phyloP scores from a whole-genome alignment of 768 basidiomycete genomes.

The Dentipellis fragilis region DNA sequence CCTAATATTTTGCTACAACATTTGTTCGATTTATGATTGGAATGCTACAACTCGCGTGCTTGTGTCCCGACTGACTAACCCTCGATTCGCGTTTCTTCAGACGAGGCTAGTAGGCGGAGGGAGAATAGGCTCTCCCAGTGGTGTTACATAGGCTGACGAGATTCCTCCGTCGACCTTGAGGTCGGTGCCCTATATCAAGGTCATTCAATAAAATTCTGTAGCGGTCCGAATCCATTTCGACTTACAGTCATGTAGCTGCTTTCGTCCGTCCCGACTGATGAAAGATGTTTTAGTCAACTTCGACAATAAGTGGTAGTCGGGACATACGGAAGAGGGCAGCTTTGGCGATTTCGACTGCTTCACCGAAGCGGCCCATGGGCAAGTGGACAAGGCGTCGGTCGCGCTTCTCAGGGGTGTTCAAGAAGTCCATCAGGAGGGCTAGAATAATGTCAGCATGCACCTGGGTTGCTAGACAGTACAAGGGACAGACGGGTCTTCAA shows the following conservation, averaged over 20 bases:
- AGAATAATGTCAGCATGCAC: slow-evolving; percentile 2
- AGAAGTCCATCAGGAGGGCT: slow-evolving; percentile 98
- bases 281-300: background rate
- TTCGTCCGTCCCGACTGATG: slow-evolving; percentile 81
- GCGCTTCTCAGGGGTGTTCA: slow-evolving; percentile 92
- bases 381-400: slow-evolving; percentile 84
- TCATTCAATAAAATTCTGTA: slow-evolving; percentile 1
- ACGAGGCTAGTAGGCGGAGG: slow-evolving; percentile 63
- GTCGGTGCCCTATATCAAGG: slow-evolving; percentile 58
- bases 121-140: slow-evolving; percentile 65
- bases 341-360: slow-evolving; percentile 90
- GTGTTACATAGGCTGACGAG: slow-evolving; percentile 86
- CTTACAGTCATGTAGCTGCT: slow-evolving; percentile 91
- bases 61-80: background rate
- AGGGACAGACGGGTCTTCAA: slow-evolving; percentile 76
- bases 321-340: slow-evolving; percentile 86
- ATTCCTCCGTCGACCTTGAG: slow-evolving; percentile 96
- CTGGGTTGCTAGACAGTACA: background rate
- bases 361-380: slow-evolving; percentile 96
- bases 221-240: background rate
- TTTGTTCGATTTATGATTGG: too few species aligned
- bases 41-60: background rate
- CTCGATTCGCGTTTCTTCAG: too few species aligned
- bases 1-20: too few species aligned
- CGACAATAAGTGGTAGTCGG: background rate